Conservation (phyloP, 192 early-diverging fungal species). For the Podila clonocystis region DNA sequence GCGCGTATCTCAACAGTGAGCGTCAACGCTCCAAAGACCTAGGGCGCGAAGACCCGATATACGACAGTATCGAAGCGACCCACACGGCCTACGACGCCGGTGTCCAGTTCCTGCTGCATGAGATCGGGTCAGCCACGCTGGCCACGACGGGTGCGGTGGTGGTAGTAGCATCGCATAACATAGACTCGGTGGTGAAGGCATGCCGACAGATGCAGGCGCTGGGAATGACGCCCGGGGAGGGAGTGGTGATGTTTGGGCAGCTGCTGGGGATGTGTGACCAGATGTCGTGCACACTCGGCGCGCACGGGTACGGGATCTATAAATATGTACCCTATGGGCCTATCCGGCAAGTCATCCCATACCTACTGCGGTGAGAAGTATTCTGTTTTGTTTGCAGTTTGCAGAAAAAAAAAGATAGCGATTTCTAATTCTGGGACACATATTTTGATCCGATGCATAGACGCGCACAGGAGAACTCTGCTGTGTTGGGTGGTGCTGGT, state of each 20-base stretch:
- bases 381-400: not conserved
- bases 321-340: conserved; percentile 96
- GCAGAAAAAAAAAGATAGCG: not conserved
- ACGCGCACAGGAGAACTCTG: conserved; percentile 94
- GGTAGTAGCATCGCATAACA: conserved; percentile 93
- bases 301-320: conserved; percentile 80
- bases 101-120: conserved; percentile 74
- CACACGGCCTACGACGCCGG: conserved; percentile 86
- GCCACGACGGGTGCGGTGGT: conserved; percentile 36
- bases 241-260: conserved; percentile 91
- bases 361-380: conserved; percentile 81
- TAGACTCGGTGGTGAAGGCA: conserved; percentile 74
- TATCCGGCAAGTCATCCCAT: conserved; percentile 92
- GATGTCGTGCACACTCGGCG: conserved; percentile 83
- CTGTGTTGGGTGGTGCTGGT: conserved; percentile 72
- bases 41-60: conserved; percentile 84
- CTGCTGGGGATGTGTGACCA: conserved; percentile 95
- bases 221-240: conserved; percentile 60
- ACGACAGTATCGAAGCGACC: conserved; percentile 79
- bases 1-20: conserved; percentile 81
- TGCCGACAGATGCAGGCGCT: conserved; percentile 68
- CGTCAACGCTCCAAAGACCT: conserved; percentile 71
- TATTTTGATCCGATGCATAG: conserved; percentile 1
- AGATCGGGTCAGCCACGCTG: conserved; percentile 26
- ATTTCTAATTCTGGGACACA: not conserved